Evolutionary conservation across 176 grass and related monocot genomes (phyloP).

Genomic region (Areca catechu): DNA sequence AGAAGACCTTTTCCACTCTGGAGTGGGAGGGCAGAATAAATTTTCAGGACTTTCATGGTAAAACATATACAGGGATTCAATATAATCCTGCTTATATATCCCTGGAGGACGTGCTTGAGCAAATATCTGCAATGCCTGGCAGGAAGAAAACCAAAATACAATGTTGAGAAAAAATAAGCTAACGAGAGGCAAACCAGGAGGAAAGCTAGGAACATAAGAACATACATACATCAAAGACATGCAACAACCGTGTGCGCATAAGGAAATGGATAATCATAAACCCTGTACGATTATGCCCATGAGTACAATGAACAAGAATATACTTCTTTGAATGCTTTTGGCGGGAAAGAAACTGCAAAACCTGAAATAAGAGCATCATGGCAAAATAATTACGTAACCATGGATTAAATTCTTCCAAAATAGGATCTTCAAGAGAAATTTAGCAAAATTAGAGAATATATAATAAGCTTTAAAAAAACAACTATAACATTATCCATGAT

Average conservation of each 20-base stretch:
- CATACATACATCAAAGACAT: constrained; percentile 59
- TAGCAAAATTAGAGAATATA: too few species aligned
- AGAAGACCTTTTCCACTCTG: constrained; percentile 84
- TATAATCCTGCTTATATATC: constrained; percentile 97
- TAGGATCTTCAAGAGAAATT: too few species aligned
- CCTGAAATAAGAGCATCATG: constrained; percentile 28
- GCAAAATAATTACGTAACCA: too few species aligned
- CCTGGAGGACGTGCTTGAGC: constrained; percentile 77
- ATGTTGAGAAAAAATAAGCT: constrained; percentile 29
- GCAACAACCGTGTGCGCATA: constrained; percentile 59
- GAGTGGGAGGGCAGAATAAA: constrained; percentile 68
- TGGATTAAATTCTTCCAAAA: too few species aligned
- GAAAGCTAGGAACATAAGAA: neutral
- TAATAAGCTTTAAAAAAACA: too few species aligned
- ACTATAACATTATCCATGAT: too few species aligned
- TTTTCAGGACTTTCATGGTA: constrained; percentile 89
- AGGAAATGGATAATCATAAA: constrained; percentile 99
- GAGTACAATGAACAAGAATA: constrained; percentile 96
- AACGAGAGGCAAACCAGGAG: neutral
- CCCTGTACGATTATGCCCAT: constrained; percentile 98
- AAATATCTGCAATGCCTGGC: constrained; percentile 66
- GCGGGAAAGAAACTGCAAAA: constrained; percentile 63
- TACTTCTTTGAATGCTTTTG: constrained; percentile 75
- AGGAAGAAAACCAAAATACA: constrained; percentile 16
- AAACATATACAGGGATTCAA: constrained; percentile 81